Evolutionary conservation across 495 filamentous ascomycete genomes (phyloP).

Genomic region (Aspergillus campestris): DNA sequence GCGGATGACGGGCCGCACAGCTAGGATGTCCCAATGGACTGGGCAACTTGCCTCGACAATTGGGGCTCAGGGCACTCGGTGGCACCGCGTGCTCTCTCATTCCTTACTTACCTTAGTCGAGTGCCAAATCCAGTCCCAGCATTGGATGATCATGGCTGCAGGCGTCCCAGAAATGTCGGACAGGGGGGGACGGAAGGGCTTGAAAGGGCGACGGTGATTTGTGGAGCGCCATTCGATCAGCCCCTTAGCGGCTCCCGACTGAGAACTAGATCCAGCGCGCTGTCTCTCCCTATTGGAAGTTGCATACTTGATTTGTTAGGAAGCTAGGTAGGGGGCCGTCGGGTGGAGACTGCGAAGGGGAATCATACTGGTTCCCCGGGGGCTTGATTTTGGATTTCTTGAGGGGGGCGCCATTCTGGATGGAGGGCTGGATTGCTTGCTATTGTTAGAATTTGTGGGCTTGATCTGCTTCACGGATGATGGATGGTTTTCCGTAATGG

Average conservation of each 20-base stretch:
- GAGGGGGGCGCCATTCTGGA: no score
- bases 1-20: neutral
- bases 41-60: neutral
- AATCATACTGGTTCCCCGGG: no score
- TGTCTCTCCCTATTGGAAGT: no score
- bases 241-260: conserved; percentile 5
- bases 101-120: neutral
- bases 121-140: no score
- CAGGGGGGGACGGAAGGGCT: neutral
- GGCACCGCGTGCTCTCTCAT: conserved; percentile 12
- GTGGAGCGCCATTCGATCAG: conserved; percentile 6
- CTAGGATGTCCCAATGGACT: neutral
- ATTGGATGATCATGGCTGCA: neutral
- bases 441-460: no score
- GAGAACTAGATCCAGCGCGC: neutral
- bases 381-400: no score
- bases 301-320: no score
- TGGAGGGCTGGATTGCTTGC: no score
- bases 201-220: conserved; percentile 2
- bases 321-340: no score
- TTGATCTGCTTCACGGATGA: no score
- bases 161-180: conserved; percentile 5
- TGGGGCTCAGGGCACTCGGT: conserved; percentile 5
- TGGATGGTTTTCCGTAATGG: no score
- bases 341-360: no score